phyloP scores from a whole-genome alignment of 2,329 filamentous ascomycete species.

The Penicillium fuscoglaucum region DNA sequence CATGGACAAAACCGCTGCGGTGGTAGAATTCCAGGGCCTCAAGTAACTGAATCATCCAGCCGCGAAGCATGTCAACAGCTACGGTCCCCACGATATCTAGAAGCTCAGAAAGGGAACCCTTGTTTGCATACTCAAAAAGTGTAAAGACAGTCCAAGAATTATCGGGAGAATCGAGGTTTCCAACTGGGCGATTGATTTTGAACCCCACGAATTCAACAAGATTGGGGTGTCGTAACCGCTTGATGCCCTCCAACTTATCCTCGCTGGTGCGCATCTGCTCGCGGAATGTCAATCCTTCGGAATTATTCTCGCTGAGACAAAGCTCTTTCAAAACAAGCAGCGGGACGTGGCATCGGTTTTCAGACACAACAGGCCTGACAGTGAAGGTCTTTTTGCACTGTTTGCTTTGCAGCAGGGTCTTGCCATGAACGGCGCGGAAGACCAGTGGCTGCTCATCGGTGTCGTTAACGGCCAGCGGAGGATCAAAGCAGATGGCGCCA shows the following conservation, averaged over 20 bases:
- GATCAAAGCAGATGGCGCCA: conserved; percentile 45
- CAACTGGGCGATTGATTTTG: conserved; percentile 63
- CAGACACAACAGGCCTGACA: conserved; percentile 66
- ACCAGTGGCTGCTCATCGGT: conserved; percentile 62
- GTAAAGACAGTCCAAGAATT: conserved; percentile 70
- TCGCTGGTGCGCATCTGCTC: conserved; percentile 76
- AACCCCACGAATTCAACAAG: conserved; percentile 80
- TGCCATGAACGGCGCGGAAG: conserved; percentile 71
- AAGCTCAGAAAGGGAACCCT: conserved; percentile 78
- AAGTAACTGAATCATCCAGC: conserved; percentile 89
- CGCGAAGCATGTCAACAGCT: conserved; percentile 71
- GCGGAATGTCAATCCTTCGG: conserved; percentile 66
- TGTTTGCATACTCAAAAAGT: conserved; percentile 74
- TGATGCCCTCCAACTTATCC: conserved; percentile 71
- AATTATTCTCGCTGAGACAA: conserved; percentile 57
- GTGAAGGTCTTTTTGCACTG: conserved; percentile 65
- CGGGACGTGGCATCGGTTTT: conserved; percentile 57
- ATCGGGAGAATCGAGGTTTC: conserved; percentile 42
- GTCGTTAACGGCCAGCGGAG: conserved; percentile 58
- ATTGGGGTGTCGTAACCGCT: conserved; percentile 72
- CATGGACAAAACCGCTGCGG: conserved; percentile 78
- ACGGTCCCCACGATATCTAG: conserved; percentile 76
- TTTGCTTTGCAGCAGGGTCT: conserved; percentile 64
- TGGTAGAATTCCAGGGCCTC: conserved; percentile 88
- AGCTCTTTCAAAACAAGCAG: conserved; percentile 74